Evolutionary conservation across 73 alveolate genomes (phyloP).

Genomic region (Effrenium voratum): DNA sequence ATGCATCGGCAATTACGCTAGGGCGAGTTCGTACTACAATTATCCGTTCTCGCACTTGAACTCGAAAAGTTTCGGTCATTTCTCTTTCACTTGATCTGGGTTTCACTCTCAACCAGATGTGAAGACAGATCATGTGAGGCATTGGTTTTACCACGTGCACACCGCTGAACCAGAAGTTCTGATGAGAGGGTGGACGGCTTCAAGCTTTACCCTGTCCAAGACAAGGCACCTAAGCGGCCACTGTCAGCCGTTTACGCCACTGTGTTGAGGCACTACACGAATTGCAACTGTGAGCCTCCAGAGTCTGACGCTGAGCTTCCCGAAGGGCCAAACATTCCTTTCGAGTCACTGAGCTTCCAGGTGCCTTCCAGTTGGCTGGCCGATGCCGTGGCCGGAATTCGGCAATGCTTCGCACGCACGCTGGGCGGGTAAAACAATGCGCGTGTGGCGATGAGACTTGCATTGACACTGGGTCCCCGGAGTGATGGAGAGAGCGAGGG

Average conservation of each 20-base stretch:
- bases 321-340: too few species aligned
- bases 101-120: background rate
- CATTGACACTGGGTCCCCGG: too few species aligned
- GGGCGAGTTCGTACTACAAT: too few species aligned
- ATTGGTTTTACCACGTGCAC: slow-evolving; percentile 78
- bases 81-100: background rate
- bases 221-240: slow-evolving; percentile 7
- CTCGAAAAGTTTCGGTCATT: too few species aligned
- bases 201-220: slow-evolving; percentile 46
- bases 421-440: too few species aligned
- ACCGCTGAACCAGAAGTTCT: slow-evolving; percentile 73
- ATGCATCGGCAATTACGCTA: too few species aligned
- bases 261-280: slow-evolving; percentile 55
- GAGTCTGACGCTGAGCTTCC: background rate
- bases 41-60: too few species aligned
- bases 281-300: slow-evolving; percentile 86
- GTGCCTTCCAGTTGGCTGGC: slow-evolving; percentile 84
- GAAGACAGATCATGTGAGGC: background rate
- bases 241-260: background rate
- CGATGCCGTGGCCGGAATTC: slow-evolving; percentile 44
- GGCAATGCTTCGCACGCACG: too few species aligned
- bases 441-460: too few species aligned
- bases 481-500: too few species aligned
- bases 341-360: background rate
- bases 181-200: slow-evolving; percentile 46